phyloP scores from a whole-genome alignment of 345 rosid genomes.

The Sisymbrium altissimum region DNA sequence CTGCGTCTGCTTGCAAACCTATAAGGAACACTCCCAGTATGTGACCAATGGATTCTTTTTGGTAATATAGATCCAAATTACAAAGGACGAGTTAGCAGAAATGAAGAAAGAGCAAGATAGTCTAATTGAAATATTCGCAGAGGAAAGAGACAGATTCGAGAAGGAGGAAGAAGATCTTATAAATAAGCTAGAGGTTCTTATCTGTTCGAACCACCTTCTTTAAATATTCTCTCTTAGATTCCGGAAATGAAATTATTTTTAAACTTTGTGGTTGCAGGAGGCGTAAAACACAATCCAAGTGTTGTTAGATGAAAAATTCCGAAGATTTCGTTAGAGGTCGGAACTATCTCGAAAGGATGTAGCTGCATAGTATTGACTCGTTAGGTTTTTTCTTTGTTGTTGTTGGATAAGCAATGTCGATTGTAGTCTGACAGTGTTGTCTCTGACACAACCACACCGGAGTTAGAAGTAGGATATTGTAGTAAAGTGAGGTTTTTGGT shows the following conservation, averaged over 20 bases:
- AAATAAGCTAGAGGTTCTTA: slow-evolving; percentile 53
- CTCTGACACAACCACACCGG: background rate
- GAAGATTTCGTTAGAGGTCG: background rate
- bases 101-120: slow-evolving; percentile 64
- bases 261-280: slow-evolving; percentile 18
- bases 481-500: background rate
- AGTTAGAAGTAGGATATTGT: background rate
- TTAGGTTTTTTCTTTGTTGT: background rate
- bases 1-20: background rate
- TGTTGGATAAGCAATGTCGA: background rate
- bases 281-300: background rate
- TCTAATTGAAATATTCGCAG: slow-evolving; percentile 58
- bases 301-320: background rate
- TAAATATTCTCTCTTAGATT: background rate
- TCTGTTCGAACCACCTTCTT: background rate
- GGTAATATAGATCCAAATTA: slow-evolving; percentile 43
- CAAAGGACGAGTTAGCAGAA: slow-evolving; percentile 47
- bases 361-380: background rate
- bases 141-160: slow-evolving; percentile 67
- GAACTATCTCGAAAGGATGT: background rate
- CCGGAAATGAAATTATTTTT: background rate
- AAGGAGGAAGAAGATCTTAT: slow-evolving; percentile 59
- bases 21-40: background rate
- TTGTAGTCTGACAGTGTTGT: background rate
- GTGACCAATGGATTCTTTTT: background rate